Conservation (phyloP, 169 alveolate genomes). For the Plasmodium gonderi region DNA sequence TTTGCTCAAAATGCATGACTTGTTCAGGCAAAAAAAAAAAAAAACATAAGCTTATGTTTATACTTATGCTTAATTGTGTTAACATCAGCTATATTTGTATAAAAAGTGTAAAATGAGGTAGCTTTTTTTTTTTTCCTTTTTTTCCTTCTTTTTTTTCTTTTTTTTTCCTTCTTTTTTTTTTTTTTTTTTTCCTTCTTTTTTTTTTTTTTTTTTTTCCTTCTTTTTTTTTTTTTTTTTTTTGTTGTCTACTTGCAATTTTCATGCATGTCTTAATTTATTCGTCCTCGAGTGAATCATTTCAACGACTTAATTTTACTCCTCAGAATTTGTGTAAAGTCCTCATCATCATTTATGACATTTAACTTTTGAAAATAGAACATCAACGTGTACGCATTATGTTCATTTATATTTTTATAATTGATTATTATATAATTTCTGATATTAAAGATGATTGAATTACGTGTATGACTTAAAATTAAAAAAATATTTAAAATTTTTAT, state of each 20-base stretch:
- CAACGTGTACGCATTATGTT: slow-evolving; percentile 46
- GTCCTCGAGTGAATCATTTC: not conserved
- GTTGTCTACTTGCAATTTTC: not conserved
- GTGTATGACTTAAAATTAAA: slow-evolving; percentile 33
- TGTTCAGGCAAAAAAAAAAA: not conserved
- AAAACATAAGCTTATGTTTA: not conserved
- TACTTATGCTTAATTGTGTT: not conserved
- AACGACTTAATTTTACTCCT: slow-evolving; percentile 42
- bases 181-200: not conserved
- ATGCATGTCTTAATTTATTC: too few relatives aligned
- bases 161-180: not conserved
- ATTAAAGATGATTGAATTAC: slow-evolving; percentile 5
- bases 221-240: not conserved
- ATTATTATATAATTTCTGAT: slow-evolving; percentile 40
- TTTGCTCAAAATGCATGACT: not conserved
- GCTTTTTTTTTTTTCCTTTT: slow-evolving; percentile 14
- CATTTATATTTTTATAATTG: slow-evolving; percentile 69
- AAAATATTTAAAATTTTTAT: slow-evolving; percentile 39
- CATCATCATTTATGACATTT: slow-evolving; percentile 42
- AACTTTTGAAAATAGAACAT: slow-evolving; percentile 63
- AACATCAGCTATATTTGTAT: not conserved
- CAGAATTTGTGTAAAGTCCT: slow-evolving; percentile 49
- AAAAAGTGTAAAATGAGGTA: not conserved
- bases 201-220: not conserved
- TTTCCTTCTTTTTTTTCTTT: not conserved